Evolutionary conservation across 148 eudicot genomes (phyloP), one percentile per base, ranked within the genome.

Genomic region (Dianthus caryophyllus): DNA sequence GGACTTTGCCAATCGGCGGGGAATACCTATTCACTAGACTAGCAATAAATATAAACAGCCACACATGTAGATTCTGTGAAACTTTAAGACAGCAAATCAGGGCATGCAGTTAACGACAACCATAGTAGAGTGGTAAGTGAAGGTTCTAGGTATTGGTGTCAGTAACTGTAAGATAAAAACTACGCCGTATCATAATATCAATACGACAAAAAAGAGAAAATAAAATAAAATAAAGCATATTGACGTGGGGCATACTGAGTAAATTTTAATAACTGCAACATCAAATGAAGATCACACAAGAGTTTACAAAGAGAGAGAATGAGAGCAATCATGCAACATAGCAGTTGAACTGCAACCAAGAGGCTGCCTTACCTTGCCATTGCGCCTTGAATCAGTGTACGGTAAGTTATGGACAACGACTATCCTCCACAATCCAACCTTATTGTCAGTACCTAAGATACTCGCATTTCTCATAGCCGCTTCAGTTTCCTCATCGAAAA

Each of bases 401-500:
- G 99, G 99, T 68, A 88, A 85, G 77, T 88, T 90, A 63, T 25
- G 89, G 58, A 90, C 90, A 77, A 90, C 79, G 72, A 88, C 84
- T 43, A 85, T 83, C 79, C 91, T 88, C 99, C 97, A 95, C 74
- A 86, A 61, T 15, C 96, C 99, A 71, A 84, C 71, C 76, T 71
- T 83, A 73, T 78, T 83, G 77, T 78, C 69, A 66, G 68, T 78
- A 68, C 84, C 89, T 49, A 95, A 76, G 18, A 61, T 66, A 81
- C 78, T 85, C 52, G 86, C 82, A 68, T 90, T 86, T 73, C 78
- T 90, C 76, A 90, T 60, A 73, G 81, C 89, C 41, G 65, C 70
- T 68, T 85, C 93, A 51, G 97, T 95, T 77, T 83, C 93, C 79
- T 90, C 89, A 67, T 90, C 99, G 65, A 95, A 78, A 73, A 95